Conservation (phyloP, 257 asterid species). For the Leptodermis oblonga region DNA sequence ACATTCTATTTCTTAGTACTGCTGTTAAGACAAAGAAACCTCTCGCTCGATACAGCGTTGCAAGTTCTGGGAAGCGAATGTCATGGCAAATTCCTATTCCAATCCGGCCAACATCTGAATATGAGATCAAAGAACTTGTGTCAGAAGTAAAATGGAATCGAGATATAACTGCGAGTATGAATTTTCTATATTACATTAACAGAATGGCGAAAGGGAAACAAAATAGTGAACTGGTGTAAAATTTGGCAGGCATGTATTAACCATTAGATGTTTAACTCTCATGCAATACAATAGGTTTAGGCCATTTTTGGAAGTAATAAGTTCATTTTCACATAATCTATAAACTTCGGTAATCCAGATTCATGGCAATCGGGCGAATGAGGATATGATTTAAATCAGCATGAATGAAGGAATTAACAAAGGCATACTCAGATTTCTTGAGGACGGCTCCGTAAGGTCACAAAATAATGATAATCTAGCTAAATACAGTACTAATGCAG, state of each 20-base stretch:
- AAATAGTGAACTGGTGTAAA: not conserved
- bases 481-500: not conserved
- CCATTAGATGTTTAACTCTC: too few relatives aligned
- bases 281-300: not conserved
- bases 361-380: not conserved
- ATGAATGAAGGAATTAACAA: not conserved
- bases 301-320: not conserved
- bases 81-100: constrained; percentile 49
- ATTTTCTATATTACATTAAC: not conserved
- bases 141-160: not conserved
- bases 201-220: not conserved
- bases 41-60: constrained; percentile 33
- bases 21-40: constrained; percentile 15
- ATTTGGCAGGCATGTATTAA: too few relatives aligned
- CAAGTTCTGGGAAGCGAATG: constrained; percentile 44
- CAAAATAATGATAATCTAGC: not conserved
- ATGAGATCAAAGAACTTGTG: not conserved
- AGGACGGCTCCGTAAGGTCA: not conserved
- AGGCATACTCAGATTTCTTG: too few relatives aligned
- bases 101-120: constrained; percentile 36
- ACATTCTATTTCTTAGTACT: not conserved
- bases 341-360: not conserved
- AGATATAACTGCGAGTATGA: not conserved
- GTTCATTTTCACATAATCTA: too few relatives aligned
- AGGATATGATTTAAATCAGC: not conserved